Base-by-base conservation (phyloP, 768 basidiomycete genomes). In the Stropharia rugosoannulata region DNA sequence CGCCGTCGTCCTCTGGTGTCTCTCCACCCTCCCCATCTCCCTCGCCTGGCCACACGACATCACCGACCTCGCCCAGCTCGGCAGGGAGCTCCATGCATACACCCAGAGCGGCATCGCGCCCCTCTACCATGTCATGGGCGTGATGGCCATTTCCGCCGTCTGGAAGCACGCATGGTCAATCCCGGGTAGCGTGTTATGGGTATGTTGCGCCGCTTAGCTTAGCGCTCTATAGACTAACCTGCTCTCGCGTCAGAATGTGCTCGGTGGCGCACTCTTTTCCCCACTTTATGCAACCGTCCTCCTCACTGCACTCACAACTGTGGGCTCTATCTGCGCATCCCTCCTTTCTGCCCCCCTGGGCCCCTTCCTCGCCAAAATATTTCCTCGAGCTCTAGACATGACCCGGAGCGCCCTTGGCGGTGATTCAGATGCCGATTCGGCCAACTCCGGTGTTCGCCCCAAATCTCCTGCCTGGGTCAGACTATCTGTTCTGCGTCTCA, bases 91-190 rank as follows among this genome's bases (percentile, higher is more conserved):
- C 6, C 88, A 88, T 63, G 83, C 80, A 50, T 94, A 93, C 68
- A 84, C 89, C 8, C 87, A 87, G 67, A 86, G 85, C 56, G 89
- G 89, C 10, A 62, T 75, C 29, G 75, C 72, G 2, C 81, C 87
- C 16, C 75, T 84, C 51, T 79, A 80, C 7, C 95, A 96, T 71
- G 90, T 96, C 51, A 69, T 95, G 41, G 84, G 80, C 22, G 93
- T 95, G 48, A 79, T 98, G 63, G 85, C 89, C 38, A 78, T 95
- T 12, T 87, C 89, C 15, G 91, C 92, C 4, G 75, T 93, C 27
- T 98, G 94, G 93, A 97, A 95, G 72, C 95, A 98, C 69, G 93
- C 95, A 3, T 98, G 95, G 95, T 95, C 92, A 57, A 83, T 98
- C 55, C 95, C 95, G 8, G 95, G 95, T 6, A 94, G 92, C 61